Evolutionary conservation across 2,329 filamentous ascomycete species (phyloP).

Genomic region (Ophiostoma sp.): DNA sequence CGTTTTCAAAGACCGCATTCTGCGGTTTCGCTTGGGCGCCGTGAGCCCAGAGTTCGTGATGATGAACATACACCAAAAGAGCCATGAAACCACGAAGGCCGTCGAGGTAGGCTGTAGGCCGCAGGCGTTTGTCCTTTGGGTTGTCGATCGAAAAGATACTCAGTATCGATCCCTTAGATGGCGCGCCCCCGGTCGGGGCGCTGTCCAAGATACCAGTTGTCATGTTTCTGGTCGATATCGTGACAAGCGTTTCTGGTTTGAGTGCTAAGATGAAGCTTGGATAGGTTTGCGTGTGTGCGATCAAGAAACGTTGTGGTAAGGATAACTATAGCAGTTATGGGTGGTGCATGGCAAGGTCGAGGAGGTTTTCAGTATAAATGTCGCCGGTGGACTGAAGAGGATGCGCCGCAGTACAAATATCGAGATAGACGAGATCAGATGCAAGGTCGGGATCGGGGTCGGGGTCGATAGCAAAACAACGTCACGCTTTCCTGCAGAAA

Average conservation of each 20-base stretch:
- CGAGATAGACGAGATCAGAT: background rate
- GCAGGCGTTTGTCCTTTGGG: slow-evolving; percentile 31
- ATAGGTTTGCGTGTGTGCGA: background rate
- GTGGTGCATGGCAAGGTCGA: background rate
- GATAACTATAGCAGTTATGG: background rate
- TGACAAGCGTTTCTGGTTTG: background rate
- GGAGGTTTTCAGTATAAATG: background rate
- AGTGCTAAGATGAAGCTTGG: background rate
- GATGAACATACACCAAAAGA: slow-evolving; percentile 59
- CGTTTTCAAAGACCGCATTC: slow-evolving; percentile 45
- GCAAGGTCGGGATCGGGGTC: background rate
- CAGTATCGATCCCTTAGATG: too few species aligned
- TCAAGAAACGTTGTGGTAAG: background rate
- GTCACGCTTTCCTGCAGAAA: background rate
- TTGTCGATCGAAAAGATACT: background rate
- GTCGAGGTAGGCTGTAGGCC: slow-evolving; percentile 57
- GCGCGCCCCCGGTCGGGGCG: background rate
- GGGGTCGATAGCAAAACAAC: background rate
- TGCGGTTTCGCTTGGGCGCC: slow-evolving; percentile 30
- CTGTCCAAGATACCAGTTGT: background rate
- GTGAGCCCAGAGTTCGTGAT: slow-evolving; percentile 56
- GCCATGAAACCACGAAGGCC: slow-evolving; percentile 63
- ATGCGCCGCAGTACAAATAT: background rate
- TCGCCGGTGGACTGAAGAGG: background rate
- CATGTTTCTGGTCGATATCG: background rate